Percentiles rank a stretch among this genome's conserved stretches.
These are phyloP conservation scores for Kurtzmaniella quercitrusa DNA, from an alignment of 1,139 yeast species.

Conservation along the genomic window DNA sequence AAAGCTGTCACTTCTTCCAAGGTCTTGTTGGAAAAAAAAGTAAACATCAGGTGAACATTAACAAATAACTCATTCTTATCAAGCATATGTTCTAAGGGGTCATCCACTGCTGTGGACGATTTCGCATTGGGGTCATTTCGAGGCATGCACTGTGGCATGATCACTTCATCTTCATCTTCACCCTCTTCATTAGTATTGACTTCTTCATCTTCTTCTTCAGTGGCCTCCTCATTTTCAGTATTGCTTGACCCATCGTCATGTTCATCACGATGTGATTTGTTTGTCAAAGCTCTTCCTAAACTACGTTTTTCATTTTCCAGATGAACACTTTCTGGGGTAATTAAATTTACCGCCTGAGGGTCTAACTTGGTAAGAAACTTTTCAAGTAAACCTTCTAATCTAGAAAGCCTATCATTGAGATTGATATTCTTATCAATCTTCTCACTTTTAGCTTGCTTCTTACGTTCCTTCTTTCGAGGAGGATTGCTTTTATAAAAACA, in stretches of 20 bases:
- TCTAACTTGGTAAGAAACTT: conserved; percentile 3
- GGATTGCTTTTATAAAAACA: conserved; percentile 4
- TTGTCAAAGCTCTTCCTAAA: neutral
- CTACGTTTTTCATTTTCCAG: conserved; percentile 1
- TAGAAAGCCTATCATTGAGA: conserved; percentile 7
- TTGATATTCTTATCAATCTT: neutral
- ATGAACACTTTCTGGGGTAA: neutral
- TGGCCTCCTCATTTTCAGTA: conserved; percentile 8
- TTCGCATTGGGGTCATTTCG: conserved; percentile 3
- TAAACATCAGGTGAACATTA: conserved; percentile 38
- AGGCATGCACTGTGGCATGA: neutral
- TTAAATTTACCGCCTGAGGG: neutral
- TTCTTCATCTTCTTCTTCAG: conserved; percentile 2
- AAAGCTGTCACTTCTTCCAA: conserved; percentile 1
- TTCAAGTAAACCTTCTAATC: conserved; percentile 6
- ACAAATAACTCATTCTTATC: conserved; percentile 18
- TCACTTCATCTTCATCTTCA: conserved; percentile 5
- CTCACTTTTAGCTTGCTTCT: neutral
- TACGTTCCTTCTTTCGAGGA: neutral
- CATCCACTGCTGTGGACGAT: neutral
- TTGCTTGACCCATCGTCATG: conserved; percentile 3
- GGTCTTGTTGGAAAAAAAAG: conserved; percentile 30
- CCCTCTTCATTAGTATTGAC: conserved; percentile 4
- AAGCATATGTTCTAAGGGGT: neutral
- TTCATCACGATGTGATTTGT: too few species aligned